A percentile compares a stretch with the other conserved stretches of the same genome.
phyloP scores from a whole-genome alignment of 1,139 yeast species.

The Debaryomyces psychrophilus region DNA sequence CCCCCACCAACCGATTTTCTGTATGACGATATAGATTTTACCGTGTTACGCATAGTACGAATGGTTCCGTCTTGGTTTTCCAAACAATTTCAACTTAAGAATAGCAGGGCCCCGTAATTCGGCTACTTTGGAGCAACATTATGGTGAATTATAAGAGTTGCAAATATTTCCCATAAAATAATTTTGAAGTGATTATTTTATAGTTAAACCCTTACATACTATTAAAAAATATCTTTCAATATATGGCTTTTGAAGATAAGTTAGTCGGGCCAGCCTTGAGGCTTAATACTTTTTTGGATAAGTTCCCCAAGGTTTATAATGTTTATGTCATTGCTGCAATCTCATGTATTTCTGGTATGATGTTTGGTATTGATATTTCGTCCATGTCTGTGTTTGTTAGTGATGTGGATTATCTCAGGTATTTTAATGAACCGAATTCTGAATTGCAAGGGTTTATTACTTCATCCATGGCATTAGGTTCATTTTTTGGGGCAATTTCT shows the following conservation, averaged over 20 bases:
- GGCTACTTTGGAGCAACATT: not conserved
- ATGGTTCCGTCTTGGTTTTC: not conserved
- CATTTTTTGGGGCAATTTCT: conserved; percentile 35
- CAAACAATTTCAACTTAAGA: not conserved
- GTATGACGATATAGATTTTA: not conserved
- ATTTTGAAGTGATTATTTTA: not conserved
- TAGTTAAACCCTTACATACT: not conserved
- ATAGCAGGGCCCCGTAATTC: not conserved
- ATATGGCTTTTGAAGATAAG: not conserved
- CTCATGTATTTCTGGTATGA: conserved; percentile 52
- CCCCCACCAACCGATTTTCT: not conserved
- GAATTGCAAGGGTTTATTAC: conserved; percentile 37
- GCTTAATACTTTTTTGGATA: conserved; percentile 32
- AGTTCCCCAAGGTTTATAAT: conserved; percentile 42
- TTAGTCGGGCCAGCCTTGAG: conserved; percentile 20
- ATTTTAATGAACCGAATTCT: conserved; percentile 15
- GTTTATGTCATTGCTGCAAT: conserved; percentile 43
- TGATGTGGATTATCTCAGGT: conserved; percentile 34
- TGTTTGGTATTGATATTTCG: conserved; percentile 66
- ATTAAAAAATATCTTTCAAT: not conserved
- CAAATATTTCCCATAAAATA: not conserved
- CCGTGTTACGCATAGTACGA: not conserved
- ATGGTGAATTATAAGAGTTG: not conserved
- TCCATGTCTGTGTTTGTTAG: conserved; percentile 60
- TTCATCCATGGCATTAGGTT: conserved; percentile 39